Conservation (phyloP, 345 rosid genomes). For the Populus davidiana region DNA sequence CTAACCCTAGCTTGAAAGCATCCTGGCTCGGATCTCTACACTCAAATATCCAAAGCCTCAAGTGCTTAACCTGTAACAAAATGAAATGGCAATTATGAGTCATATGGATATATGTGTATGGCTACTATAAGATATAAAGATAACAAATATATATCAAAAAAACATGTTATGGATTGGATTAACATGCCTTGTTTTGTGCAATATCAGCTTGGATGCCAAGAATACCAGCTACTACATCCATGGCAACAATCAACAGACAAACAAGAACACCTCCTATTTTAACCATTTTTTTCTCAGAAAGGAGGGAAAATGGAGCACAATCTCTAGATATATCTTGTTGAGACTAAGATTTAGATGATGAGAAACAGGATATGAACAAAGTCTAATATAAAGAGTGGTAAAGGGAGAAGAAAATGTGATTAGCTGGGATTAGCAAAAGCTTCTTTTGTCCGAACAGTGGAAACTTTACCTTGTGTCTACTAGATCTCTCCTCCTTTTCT, state of each 20-base stretch:
- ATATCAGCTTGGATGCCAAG: conserved; percentile 91
- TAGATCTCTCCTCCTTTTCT: conserved; percentile 3
- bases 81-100: no score
- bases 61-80: conserved; percentile 61
- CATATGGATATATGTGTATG: background rate
- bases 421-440: conserved; percentile 32
- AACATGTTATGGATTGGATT: no score
- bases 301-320: background rate
- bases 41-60: conserved; percentile 82
- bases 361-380: background rate
- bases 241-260: conserved; percentile 69
- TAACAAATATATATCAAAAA: no score
- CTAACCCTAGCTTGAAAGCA: conserved; percentile 76
- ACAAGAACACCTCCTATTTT: conserved; percentile 57
- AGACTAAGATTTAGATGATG: background rate
- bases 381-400: background rate
- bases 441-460: conserved; percentile 42
- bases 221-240: conserved; percentile 80
- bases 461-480: conserved; percentile 20
- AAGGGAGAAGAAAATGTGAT: conserved; percentile 3
- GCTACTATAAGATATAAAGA: no score
- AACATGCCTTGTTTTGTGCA: conserved; percentile 65
- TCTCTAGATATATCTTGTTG: background rate
- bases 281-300: conserved; percentile 32
- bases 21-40: conserved; percentile 82